A percentile compares a stretch with the other conserved stretches of the same genome.
These are phyloP conservation scores for Cystobasidium tubakii DNA, from an alignment of 768 basidiomycete species.

Conservation along the genomic window DNA sequence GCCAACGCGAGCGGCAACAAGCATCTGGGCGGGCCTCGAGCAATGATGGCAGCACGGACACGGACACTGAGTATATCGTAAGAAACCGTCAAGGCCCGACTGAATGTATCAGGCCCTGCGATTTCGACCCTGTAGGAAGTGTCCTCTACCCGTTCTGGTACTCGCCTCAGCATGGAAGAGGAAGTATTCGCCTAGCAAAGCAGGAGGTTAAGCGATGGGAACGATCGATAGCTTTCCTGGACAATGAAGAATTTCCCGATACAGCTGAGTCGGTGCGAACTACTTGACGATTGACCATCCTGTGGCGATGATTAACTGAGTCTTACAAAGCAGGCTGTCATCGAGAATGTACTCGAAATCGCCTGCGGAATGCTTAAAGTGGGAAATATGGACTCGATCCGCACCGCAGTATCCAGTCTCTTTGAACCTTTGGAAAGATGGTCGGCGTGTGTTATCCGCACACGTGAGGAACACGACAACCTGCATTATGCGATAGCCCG, in stretches of 20 bases:
- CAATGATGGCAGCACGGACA: background rate
- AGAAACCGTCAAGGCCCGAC: background rate
- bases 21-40: background rate
- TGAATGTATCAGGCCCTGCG: background rate
- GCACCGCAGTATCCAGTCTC: background rate
- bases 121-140: background rate
- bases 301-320: background rate
- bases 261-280: background rate
- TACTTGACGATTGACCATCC: background rate
- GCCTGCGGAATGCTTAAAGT: background rate
- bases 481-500: slow-evolving; percentile 5
- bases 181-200: background rate
- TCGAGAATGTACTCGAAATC: slow-evolving; percentile 1
- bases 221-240: slow-evolving; percentile 6
- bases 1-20: background rate
- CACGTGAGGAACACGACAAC: background rate
- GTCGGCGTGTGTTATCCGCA: slow-evolving; percentile 6
- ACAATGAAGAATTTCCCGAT: background rate
- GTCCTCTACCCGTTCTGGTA: background rate
- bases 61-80: background rate
- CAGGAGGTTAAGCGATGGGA: slow-evolving; percentile 12
- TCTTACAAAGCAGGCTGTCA: background rate
- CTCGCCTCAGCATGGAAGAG: background rate
- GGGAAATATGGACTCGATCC: background rate
- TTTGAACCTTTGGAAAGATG: background rate